phyloP scores from a whole-genome alignment of 2,329 filamentous ascomycete genomes.

The Talaromyces sp. region DNA sequence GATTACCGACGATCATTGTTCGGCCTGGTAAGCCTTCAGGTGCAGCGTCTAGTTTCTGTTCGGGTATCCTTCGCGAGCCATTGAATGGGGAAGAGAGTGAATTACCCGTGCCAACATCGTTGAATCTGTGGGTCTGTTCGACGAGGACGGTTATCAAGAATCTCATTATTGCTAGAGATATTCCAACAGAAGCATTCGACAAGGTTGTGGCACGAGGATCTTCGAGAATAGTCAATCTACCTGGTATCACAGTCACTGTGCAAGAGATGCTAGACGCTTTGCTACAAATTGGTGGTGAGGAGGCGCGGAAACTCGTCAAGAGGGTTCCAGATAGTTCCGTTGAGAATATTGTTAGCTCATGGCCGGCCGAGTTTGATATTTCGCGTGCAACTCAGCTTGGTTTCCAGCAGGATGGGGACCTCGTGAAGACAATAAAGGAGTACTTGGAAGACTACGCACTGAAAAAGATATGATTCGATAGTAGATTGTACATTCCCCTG shows the following conservation, averaged over 20 bases:
- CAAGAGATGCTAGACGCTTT: conserved; percentile 8
- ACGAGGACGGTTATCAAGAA: conserved; percentile 10
- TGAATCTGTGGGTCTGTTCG: conserved; percentile 10
- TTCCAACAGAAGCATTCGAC: conserved; percentile 4
- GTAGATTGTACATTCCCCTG: not conserved
- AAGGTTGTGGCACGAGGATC: not conserved
- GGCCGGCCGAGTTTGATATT: conserved; percentile 13
- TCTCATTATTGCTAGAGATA: conserved; percentile 2
- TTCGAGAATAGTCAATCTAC: conserved; percentile 13
- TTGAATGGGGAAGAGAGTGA: conserved; percentile 9
- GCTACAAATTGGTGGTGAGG: not conserved
- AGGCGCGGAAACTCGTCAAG: not conserved
- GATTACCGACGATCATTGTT: conserved; percentile 9
- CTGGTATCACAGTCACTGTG: conserved; percentile 10
- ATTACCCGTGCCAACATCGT: not conserved
- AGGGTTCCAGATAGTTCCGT: not conserved
- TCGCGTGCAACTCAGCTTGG: conserved; percentile 5
- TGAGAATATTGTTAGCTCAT: conserved; percentile 6
- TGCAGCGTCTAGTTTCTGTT: conserved; percentile 10
- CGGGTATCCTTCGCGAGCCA: conserved; percentile 10
- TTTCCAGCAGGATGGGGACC: conserved; percentile 1
- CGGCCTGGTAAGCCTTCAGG: conserved; percentile 6
- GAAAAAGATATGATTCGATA: not conserved
- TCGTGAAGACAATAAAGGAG: conserved; percentile 1
- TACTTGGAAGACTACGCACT: conserved; percentile 7